Percentiles rank a stretch among this genome's conserved stretches.
These are phyloP conservation scores for Yarrowia sp. DNA, from an alignment of 805 yeast species.

Conservation along the genomic window DNA sequence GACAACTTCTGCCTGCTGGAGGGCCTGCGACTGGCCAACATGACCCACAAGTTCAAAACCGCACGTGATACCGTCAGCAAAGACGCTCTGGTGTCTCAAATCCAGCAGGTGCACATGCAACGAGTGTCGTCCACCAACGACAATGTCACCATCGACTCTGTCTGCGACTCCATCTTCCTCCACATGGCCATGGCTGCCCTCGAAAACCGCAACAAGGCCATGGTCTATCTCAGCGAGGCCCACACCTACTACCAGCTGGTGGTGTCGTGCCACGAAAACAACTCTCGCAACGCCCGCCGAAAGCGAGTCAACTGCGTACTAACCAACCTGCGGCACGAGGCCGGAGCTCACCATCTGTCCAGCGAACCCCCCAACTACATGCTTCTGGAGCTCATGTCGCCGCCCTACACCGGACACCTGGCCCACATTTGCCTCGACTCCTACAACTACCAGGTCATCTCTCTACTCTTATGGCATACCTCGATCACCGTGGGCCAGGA, in stretches of 20 bases:
- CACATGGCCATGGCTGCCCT: conserved; percentile 36
- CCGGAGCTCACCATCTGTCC: conserved; percentile 20
- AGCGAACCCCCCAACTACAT: conserved; percentile 32
- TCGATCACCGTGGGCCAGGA: conserved; percentile 19
- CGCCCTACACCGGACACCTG: conserved; percentile 22
- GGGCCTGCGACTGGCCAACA: conserved; percentile 24
- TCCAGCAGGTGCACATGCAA: conserved; percentile 30
- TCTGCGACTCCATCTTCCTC: conserved; percentile 23
- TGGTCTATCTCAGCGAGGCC: conserved; percentile 36
- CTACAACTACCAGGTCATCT: conserved; percentile 29
- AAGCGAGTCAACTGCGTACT: conserved; percentile 32
- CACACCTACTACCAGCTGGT: conserved; percentile 19
- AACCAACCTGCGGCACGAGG: conserved; percentile 29
- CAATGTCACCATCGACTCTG: conserved; percentile 23
- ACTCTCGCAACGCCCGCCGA: conserved; percentile 17
- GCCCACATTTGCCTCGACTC: conserved; percentile 33
- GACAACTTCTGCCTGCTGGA: conserved; percentile 15
- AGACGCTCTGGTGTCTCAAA: conserved; percentile 29
- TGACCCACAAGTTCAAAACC: conserved; percentile 31
- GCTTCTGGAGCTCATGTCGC: conserved; percentile 22
- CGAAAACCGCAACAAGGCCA: conserved; percentile 35
- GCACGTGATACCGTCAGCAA: conserved; percentile 20
- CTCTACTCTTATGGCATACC: conserved; percentile 20
- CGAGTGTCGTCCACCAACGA: conserved; percentile 16
- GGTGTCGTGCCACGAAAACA: background rate